Evolutionary conservation across 805 yeast genomes (phyloP).

Genomic region (Candida ulmi): DNA sequence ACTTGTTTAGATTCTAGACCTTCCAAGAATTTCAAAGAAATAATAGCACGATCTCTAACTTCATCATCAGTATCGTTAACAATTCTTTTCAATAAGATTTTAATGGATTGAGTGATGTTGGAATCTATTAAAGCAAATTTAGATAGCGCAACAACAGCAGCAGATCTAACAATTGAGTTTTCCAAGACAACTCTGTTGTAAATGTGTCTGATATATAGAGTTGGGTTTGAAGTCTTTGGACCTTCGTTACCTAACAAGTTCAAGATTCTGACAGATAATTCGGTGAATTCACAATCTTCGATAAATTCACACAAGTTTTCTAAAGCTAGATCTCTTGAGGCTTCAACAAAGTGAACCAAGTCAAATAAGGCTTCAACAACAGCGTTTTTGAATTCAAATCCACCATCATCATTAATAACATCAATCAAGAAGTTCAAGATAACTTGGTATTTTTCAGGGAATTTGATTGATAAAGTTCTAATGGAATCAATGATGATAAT

Average conservation of each 20-base stretch:
- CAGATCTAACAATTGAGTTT: conserved; percentile 90
- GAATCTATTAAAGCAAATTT: conserved; percentile 80
- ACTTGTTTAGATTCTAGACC: conserved; percentile 26
- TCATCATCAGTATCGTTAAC: conserved; percentile 90
- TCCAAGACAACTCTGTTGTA: conserved; percentile 96
- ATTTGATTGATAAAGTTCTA: conserved; percentile 84
- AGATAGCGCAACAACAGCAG: conserved; percentile 89
- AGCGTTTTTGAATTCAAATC: conserved; percentile 75
- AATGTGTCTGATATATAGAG: conserved; percentile 89
- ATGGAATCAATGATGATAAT: conserved; percentile 93
- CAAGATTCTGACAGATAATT: conserved; percentile 85
- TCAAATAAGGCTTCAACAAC: conserved; percentile 93
- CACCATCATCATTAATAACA: conserved; percentile 86
- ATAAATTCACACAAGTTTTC: conserved; percentile 92
- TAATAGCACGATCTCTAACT: conserved; percentile 94
- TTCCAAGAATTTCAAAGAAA: conserved; percentile 65
- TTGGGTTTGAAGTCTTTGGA: conserved; percentile 79
- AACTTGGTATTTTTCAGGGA: conserved; percentile 83
- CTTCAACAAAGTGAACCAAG: conserved; percentile 80
- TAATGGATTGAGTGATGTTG: conserved; percentile 60
- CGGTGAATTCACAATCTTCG: conserved; percentile 97
- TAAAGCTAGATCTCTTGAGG: conserved; percentile 74
- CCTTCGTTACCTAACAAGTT: conserved; percentile 94
- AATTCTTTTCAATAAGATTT: conserved; percentile 74
- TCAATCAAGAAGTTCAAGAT: conserved; percentile 80